Base-by-base conservation (phyloP, 495 filamentous ascomycete genomes). In the Talaromyces proteolyticus region DNA sequence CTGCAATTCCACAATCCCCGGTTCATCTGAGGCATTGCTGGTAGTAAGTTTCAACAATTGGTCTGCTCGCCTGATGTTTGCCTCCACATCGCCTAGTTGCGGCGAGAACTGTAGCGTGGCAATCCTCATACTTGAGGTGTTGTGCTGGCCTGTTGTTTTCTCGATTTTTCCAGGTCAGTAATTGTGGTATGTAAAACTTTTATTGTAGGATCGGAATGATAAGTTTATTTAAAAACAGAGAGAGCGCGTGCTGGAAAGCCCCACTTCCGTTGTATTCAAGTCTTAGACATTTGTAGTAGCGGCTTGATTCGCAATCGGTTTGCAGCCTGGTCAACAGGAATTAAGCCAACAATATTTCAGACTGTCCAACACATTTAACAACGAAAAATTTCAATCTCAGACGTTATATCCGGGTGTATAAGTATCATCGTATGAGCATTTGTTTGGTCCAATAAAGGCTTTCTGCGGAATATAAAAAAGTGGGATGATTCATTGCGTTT, bases 41-140 rank as follows among this genome's bases (percentile, higher is more conserved):
- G 25, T 24, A 16, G 18, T 38, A 19, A 12, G 54, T 19, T 75
- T 72, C 10, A 97, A 70, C 47, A 95, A 66, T 8, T 79, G 76
- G 64, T 93, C 82, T 46, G 89, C 90, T 29, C 77, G 76, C 49
- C 75, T 75, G 24, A 95, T 78, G 59, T 94, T 95, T 41, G 86
- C 78, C 46, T 87, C 70, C 10, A 92, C 72, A 58, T 89, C 82
- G 42, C 88, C 89, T 23, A 96, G 68, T 53, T 79, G 65, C 5
- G 89, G 82, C 40, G 78, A 73, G 60, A 91, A 88, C 63, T 95
- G 89, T n/a, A 95, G 74, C 43, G 81, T 87, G 2, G 80, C 89
- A 49, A 95, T 87, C 56, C 77, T 81, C 89, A 92, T 92, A n/a
- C 52, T 49, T 14, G 29, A 34, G 8, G 14, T 8, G 29, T 4